These are phyloP conservation scores for Tillandsia fasciculata DNA, from an alignment of 176 grass and related monocot species.

Conservation along the genomic window DNA sequence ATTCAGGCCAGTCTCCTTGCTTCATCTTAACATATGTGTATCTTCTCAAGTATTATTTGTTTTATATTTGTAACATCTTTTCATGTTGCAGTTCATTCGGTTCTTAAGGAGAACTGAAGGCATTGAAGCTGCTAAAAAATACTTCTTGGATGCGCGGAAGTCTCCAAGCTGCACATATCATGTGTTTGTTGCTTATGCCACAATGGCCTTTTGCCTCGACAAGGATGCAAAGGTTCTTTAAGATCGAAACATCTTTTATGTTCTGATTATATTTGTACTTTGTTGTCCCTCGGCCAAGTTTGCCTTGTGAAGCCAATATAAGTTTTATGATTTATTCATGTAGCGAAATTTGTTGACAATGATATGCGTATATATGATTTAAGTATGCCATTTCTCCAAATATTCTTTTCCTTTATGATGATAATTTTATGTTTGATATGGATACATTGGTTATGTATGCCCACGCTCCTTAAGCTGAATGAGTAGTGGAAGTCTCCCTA, in stretches of 20 bases:
- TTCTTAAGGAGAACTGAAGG: conserved; percentile 98
- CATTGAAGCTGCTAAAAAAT: conserved; percentile 75
- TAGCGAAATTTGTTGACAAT: no score
- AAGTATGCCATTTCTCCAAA: no score
- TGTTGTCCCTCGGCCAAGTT: not conserved
- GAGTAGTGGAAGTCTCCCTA: no score
- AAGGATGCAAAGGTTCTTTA: conserved; percentile 82
- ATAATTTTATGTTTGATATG: no score
- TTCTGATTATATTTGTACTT: conserved; percentile 7
- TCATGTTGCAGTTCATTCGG: conserved; percentile 59
- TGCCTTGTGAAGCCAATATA: not conserved
- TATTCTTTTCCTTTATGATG: no score
- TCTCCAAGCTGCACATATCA: conserved; percentile 77
- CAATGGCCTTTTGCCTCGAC: conserved; percentile 83
- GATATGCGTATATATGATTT: no score
- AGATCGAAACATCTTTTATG: conserved; percentile 4
- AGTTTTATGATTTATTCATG: no score
- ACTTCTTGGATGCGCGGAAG: conserved; percentile 85
- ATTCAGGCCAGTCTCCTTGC: conserved; percentile 51
- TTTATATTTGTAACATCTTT: conserved; percentile 11
- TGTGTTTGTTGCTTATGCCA: conserved; percentile 90
- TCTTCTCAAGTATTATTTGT: conserved; percentile 8
- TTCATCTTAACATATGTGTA: not conserved
- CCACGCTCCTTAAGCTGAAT: no score
- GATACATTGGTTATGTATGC: no score